Evolutionary conservation across 345 rosid species (phyloP).

Genomic region (Isatis tinctoria): DNA sequence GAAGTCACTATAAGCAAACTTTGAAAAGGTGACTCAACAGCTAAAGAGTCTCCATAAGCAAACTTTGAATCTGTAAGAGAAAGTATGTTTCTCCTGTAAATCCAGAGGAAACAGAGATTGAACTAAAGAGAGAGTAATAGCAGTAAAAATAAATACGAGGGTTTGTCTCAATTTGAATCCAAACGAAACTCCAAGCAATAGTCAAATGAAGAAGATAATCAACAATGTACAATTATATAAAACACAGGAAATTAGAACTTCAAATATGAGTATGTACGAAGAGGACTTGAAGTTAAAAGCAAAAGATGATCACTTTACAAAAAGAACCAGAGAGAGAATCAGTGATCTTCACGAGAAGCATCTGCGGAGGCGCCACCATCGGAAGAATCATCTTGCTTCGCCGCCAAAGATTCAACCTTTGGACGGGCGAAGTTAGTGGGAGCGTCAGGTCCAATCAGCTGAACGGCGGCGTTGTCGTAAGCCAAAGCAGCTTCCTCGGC

Average conservation of each 20-base stretch:
- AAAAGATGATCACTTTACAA: slow-evolving; percentile 12
- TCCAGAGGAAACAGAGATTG: background rate
- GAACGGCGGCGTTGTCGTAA: slow-evolving; percentile 52
- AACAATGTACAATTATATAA: background rate
- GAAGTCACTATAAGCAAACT: background rate
- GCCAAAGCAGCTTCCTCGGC: slow-evolving; percentile 61
- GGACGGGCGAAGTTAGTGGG: slow-evolving; percentile 43
- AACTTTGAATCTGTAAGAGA: background rate
- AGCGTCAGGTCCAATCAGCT: slow-evolving; percentile 47
- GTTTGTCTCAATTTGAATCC: background rate
- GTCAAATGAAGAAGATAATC: background rate
- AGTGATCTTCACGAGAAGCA: background rate
- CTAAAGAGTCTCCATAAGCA: background rate
- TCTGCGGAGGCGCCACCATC: background rate
- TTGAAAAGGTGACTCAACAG: background rate
- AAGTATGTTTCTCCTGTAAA: background rate
- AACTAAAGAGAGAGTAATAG: background rate
- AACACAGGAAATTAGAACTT: background rate
- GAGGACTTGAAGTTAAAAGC: background rate
- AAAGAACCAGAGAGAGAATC: background rate
- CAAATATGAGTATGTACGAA: background rate
- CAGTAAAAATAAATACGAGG: no score
- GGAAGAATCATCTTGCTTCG: slow-evolving; percentile 18
- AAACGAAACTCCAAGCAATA: background rate
- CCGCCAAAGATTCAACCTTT: background rate